phyloP scores from a whole-genome alignment of 768 basidiomycete genomes.

The Baorangia bicolor region DNA sequence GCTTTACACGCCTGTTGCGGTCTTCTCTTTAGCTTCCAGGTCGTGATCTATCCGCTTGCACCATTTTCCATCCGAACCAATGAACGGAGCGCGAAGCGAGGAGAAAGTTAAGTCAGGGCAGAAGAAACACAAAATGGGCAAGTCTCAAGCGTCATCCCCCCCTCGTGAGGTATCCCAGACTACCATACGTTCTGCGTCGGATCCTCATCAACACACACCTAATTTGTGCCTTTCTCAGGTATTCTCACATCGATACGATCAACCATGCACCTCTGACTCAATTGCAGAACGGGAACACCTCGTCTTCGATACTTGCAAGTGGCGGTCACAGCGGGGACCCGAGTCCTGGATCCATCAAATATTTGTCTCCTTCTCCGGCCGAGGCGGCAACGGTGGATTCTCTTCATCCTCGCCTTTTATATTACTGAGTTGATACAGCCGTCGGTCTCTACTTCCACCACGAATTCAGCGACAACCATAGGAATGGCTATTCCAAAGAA shows the following conservation, averaged over 20 bases:
- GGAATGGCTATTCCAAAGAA: conserved; percentile 20
- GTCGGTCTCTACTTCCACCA: background rate
- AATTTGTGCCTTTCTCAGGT: conserved; percentile 13
- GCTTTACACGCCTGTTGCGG: background rate
- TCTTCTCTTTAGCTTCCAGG: background rate
- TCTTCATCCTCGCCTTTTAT: conserved; percentile 3
- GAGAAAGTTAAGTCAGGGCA: conserved; percentile 1
- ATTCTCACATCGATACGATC: background rate
- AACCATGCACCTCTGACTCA: conserved; percentile 13
- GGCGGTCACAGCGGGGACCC: background rate
- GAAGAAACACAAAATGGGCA: conserved; percentile 16
- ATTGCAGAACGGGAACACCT: conserved; percentile 13
- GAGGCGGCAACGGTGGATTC: conserved; percentile 18
- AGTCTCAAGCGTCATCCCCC: conserved; percentile 5
- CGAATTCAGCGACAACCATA: background rate
- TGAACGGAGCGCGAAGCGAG: conserved; percentile 10
- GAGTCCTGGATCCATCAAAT: conserved; percentile 8
- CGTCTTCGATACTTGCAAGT: conserved; percentile 14
- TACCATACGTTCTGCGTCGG: conserved; percentile 2
- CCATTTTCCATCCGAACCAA: conserved; percentile 1
- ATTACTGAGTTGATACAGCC: conserved; percentile 14
- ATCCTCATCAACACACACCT: conserved; percentile 14
- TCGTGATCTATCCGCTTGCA: background rate
- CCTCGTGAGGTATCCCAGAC: conserved; percentile 3
- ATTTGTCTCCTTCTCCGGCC: conserved; percentile 4